Conservation (phyloP, 1,284 basidiomycete genomes). For the Boletellus sp. region DNA sequence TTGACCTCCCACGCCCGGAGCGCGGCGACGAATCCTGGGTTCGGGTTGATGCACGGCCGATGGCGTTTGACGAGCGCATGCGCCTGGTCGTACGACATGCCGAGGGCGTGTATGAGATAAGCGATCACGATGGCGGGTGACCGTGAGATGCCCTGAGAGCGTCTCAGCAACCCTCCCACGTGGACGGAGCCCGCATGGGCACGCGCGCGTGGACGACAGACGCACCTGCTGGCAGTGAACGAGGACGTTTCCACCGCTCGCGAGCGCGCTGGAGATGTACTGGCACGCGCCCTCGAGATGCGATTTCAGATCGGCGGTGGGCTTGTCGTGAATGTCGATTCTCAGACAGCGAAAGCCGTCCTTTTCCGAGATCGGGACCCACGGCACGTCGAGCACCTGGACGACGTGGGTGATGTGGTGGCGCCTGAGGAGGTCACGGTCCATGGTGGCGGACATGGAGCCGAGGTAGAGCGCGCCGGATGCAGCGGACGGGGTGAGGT, state of each 20-base stretch:
- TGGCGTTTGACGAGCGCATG: slow-evolving; percentile 52
- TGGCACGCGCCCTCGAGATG: slow-evolving; percentile 55
- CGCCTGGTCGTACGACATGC: slow-evolving; percentile 66
- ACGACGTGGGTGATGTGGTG: slow-evolving; percentile 59
- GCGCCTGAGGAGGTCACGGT: slow-evolving; percentile 44
- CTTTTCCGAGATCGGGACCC: slow-evolving; percentile 57
- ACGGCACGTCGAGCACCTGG: slow-evolving; percentile 67
- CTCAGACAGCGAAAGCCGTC: slow-evolving; percentile 59
- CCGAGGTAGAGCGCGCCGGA: slow-evolving; percentile 50
- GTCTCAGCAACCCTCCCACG: no score
- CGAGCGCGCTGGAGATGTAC: slow-evolving; percentile 50
- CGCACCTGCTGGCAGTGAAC: slow-evolving; percentile 67
- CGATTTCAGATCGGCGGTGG: slow-evolving; percentile 49
- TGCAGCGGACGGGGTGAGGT: slow-evolving; percentile 9
- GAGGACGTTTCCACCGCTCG: slow-evolving; percentile 51
- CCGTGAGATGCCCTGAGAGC: slow-evolving; percentile 58
- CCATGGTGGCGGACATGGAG: slow-evolving; percentile 51
- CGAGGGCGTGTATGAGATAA: slow-evolving; percentile 60
- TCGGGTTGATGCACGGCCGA: slow-evolving; percentile 68
- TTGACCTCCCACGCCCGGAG: slow-evolving; percentile 51
- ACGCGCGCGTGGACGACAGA: background rate
- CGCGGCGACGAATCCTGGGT: slow-evolving; percentile 54
- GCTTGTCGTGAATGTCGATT: slow-evolving; percentile 59
- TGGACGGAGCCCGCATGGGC: background rate
- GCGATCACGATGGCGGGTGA: slow-evolving; percentile 65